Evolutionary conservation across 768 basidiomycete species (phyloP).

Genomic region (Mycena latifolia): DNA sequence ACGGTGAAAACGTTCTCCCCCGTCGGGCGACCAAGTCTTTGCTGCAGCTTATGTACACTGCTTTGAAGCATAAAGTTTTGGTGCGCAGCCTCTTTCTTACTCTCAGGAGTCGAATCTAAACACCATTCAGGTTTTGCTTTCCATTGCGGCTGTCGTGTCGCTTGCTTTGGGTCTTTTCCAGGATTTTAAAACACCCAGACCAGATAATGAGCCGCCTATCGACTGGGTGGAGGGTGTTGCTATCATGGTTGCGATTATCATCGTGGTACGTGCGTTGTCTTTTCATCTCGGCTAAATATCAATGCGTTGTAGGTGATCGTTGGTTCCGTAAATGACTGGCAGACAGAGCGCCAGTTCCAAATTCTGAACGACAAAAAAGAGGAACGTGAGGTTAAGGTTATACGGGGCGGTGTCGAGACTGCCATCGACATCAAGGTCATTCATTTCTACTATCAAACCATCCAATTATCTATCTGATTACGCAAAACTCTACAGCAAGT

Average conservation of each 20-base stretch:
- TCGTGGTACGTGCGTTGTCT: slow-evolving; percentile 66
- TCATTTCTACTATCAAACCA: slow-evolving; percentile 22
- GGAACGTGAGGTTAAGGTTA: slow-evolving; percentile 89
- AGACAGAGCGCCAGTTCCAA: slow-evolving; percentile 97
- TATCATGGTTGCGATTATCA: slow-evolving; percentile 80
- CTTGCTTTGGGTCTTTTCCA: slow-evolving; percentile 95
- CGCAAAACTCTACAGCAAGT: slow-evolving; percentile 70
- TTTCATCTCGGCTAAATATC: slow-evolving; percentile 29
- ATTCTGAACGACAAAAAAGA: slow-evolving; percentile 95
- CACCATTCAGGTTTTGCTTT: slow-evolving; percentile 78
- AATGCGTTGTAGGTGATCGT: slow-evolving; percentile 73
- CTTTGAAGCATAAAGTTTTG: slow-evolving; percentile 91
- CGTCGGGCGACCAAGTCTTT: slow-evolving; percentile 76
- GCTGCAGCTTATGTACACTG: slow-evolving; percentile 84
- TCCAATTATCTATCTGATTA: slow-evolving; percentile 27
- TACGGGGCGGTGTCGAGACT: slow-evolving; percentile 77
- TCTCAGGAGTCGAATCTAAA: not conserved
- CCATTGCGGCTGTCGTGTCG: slow-evolving; percentile 93
- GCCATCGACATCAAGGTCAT: slow-evolving; percentile 85
- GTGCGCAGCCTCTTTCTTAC: slow-evolving; percentile 56
- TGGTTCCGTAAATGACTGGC: slow-evolving; percentile 97
- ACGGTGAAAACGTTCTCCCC: slow-evolving; percentile 83
- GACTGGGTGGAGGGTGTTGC: slow-evolving; percentile 98
- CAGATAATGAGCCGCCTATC: slow-evolving; percentile 76
- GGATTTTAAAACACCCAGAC: slow-evolving; percentile 82